Evolutionary conservation across 2,329 filamentous ascomycete genomes (phyloP), one percentile per base, ranked within the genome.

Genomic region (Lojkania enalia): DNA sequence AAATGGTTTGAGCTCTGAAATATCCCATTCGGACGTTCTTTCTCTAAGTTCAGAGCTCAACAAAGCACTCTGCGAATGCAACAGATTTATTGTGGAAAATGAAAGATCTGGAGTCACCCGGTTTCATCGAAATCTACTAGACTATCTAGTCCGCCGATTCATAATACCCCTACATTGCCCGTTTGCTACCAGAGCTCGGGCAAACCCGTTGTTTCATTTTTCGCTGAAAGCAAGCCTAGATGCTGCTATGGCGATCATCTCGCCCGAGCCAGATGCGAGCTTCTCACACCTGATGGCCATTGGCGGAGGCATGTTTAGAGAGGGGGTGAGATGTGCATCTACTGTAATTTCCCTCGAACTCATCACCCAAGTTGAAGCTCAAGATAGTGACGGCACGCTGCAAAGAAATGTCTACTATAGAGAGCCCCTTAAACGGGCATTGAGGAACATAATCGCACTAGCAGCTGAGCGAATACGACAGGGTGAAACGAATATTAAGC

Each of bases 81-180:
- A 7, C 15, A 11, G 15, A 9, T 11, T 11, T 7, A 33, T 33
- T 9, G 16, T 7, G 9, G 9, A 11, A 16, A 16, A 11, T 11
- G 16, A 16, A 7, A 11, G 9, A 16, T 16, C 30, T 7, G 9
- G 9, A 16, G 51, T 51, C 5, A 27, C 3, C n/a, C 14, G 6
- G 13, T 75, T 77, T 35, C 71, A 72, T 6, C 60, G 67, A 0
- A 77, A 77, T 38, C 52, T 80, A 3, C 61, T 80, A 18, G 72
- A 79, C 32, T 74, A 76, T 38, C 63, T 77, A 0, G 65, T 78
- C 4, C 76, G 77, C 4, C 75, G 80, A 5, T 80, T 79, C 48
- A 50, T 82, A 1, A 70, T 82, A 9, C 69, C 74, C 0, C 62
- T 83, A 0, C 79, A 83, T 48, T 71, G 69, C 15, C 61, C 71